phyloP scores from a whole-genome alignment of 83 land plant genomes.

The Diphasiastrum complanatum region DNA sequence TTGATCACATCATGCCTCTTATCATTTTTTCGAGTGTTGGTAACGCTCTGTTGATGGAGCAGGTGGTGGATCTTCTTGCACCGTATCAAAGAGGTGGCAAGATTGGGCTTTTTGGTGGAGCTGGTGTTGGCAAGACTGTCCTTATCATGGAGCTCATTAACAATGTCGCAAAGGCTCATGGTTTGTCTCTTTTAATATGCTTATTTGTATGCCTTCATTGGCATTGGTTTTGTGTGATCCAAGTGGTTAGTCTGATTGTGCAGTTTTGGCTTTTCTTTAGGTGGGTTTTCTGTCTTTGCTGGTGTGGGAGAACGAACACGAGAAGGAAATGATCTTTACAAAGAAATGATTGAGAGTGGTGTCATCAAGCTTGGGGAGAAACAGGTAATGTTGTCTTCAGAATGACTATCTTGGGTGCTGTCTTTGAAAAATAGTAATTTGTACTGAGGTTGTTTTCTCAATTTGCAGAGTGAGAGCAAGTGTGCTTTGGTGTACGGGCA shows the following conservation, averaged over 20 bases:
- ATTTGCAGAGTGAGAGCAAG: constrained; percentile 70
- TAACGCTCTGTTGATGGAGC: neutral
- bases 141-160: constrained; percentile 95
- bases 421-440: neutral
- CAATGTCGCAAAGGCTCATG: constrained; percentile 96
- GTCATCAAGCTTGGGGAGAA: constrained; percentile 97
- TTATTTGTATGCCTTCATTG: neutral
- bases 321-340: constrained; percentile 93
- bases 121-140: constrained; percentile 92
- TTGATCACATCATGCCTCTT: constrained; percentile 5
- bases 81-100: constrained; percentile 98
- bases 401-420: neutral
- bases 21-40: neutral
- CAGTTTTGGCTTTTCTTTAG: constrained; percentile 19
- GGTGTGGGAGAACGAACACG: constrained; percentile 96
- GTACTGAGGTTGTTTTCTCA: neutral
- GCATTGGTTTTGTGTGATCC: too few relatives aligned
- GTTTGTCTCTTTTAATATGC: too few relatives aligned
- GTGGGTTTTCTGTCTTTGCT: constrained; percentile 97
- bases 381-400: constrained; percentile 46
- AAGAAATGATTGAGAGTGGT: constrained; percentile 98
- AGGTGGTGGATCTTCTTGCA: constrained; percentile 97
- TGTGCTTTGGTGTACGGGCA: constrained; percentile 98
- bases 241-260: too few relatives aligned
- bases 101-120: constrained; percentile 96